Percentiles rank a stretch among this genome's conserved stretches.
Conservation (phyloP, 2,329 filamentous ascomycete genomes). For the Calonectria multiphialidica region DNA sequence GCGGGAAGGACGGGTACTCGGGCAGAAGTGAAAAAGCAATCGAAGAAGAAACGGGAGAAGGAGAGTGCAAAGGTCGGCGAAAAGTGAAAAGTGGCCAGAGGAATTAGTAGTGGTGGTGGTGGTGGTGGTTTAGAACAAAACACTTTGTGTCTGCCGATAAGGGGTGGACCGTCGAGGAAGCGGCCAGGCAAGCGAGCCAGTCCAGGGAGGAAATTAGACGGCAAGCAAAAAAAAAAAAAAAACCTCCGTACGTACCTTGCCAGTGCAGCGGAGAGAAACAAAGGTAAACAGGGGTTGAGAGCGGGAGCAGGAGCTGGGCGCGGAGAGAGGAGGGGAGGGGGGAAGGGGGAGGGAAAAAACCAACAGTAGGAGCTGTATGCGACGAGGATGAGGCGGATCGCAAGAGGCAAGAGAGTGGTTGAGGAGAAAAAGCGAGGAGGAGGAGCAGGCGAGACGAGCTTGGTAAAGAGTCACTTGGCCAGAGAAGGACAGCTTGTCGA, state of each 20-base stretch:
- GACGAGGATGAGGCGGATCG: neutral
- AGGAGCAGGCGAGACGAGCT: neutral
- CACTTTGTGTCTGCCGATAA: constrained; percentile 34
- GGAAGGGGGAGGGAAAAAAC: neutral
- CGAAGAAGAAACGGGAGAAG: constrained; percentile 28
- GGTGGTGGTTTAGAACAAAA: constrained; percentile 19
- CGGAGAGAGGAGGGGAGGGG: neutral
- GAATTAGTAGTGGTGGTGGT: constrained; percentile 30
- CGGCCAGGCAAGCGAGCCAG: constrained; percentile 41
- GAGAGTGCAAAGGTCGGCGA: constrained; percentile 37
- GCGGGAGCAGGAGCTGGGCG: neutral
- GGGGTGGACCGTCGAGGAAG: constrained; percentile 39
- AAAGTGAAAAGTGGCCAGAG: constrained; percentile 44
- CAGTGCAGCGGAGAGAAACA: constrained; percentile 9
- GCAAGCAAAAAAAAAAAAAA: neutral
- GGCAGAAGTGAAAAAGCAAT: constrained; percentile 12
- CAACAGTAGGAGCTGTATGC: no score
- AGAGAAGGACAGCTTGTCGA: constrained; percentile 23
- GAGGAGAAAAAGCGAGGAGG: neutral
- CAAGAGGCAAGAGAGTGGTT: neutral
- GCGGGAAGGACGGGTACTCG: neutral
- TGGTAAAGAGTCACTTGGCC: neutral
- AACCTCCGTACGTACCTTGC: constrained; percentile 22
- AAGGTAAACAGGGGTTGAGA: neutral
- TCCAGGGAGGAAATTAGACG: constrained; percentile 25